A percentile compares a stretch with the other conserved stretches of the same genome.
Conservation (phyloP, 331 rosid species). For the Cydonia oblonga region DNA sequence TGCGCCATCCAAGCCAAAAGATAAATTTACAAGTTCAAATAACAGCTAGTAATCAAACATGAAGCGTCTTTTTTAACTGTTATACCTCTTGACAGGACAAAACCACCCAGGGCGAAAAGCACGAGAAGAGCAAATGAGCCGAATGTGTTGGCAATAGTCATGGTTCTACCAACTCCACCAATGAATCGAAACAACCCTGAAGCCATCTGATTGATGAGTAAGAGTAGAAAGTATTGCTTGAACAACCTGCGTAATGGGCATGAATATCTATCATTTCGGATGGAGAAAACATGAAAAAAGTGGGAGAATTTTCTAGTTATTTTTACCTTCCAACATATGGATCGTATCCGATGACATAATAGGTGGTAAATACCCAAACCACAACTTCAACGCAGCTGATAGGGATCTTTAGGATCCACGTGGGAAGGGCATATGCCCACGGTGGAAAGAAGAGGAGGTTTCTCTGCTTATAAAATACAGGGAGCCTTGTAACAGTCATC, state of each 20-base stretch:
- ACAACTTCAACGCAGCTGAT: slow-evolving; percentile 37
- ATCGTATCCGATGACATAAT: slow-evolving; percentile 59
- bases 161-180: slow-evolving; percentile 46
- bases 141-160: slow-evolving; percentile 41
- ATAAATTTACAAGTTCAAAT: background rate
- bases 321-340: slow-evolving; percentile 47
- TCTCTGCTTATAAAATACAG: slow-evolving; percentile 67
- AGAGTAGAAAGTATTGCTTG: slow-evolving; percentile 41
- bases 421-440: slow-evolving; percentile 55
- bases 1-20: slow-evolving; percentile 9
- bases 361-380: slow-evolving; percentile 48
- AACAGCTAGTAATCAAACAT: background rate
- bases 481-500: slow-evolving; percentile 46
- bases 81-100: slow-evolving; percentile 48
- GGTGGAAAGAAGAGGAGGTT: slow-evolving; percentile 47
- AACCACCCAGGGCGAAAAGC: slow-evolving; percentile 48
- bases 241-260: slow-evolving; percentile 34
- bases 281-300: background rate
- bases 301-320: background rate
- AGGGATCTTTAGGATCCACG: slow-evolving; percentile 57
- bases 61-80: background rate
- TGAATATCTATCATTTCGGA: background rate
- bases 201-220: slow-evolving; percentile 53
- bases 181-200: slow-evolving; percentile 35
- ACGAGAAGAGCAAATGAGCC: slow-evolving; percentile 36